Evolutionary conservation across 228 moss, liverwort and hornwort genomes (phyloP).

Genomic region (Sphagnum magellanicum): DNA sequence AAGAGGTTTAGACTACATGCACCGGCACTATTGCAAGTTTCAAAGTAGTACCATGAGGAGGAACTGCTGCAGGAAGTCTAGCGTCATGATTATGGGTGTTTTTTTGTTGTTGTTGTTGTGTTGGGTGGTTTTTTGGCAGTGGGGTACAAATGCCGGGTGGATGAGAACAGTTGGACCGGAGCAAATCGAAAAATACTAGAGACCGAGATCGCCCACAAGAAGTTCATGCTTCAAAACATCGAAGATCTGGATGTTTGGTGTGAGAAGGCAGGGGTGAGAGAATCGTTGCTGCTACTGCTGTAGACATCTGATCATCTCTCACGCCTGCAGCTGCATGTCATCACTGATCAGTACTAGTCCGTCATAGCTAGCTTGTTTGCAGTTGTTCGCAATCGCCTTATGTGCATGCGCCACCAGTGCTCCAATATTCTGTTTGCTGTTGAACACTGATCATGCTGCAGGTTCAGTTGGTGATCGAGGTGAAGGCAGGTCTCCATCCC

Average conservation of each 20-base stretch:
- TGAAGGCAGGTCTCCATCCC: constrained; percentile 42
- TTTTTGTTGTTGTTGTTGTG: neutral
- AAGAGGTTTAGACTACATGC: too few species aligned
- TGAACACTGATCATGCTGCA: constrained; percentile 5
- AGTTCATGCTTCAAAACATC: constrained; percentile 29
- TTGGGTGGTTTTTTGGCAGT: constrained; percentile 19
- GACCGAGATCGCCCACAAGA: constrained; percentile 32
- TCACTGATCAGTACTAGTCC: too few species aligned
- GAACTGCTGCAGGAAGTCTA: too few species aligned
- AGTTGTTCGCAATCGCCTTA: too few species aligned
- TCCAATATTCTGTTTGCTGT: too few species aligned
- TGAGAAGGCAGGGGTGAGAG: constrained; percentile 23
- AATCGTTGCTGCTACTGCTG: too few species aligned
- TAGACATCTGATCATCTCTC: too few species aligned
- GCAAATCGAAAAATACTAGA: constrained; percentile 45
- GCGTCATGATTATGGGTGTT: neutral
- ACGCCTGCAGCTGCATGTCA: too few species aligned
- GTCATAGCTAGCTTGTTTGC: too few species aligned
- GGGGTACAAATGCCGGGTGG: constrained; percentile 56
- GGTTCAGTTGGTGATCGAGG: constrained; percentile 49
- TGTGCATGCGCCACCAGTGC: too few species aligned
- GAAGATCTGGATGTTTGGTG: constrained; percentile 32
- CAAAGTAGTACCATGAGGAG: too few species aligned
- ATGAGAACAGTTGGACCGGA: constrained; percentile 56
- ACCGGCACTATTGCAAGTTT: too few species aligned